These are phyloP conservation scores for Ceratobasidium sp. DNA, from an alignment of 1,284 basidiomycete genomes.

Conservation along the genomic window DNA sequence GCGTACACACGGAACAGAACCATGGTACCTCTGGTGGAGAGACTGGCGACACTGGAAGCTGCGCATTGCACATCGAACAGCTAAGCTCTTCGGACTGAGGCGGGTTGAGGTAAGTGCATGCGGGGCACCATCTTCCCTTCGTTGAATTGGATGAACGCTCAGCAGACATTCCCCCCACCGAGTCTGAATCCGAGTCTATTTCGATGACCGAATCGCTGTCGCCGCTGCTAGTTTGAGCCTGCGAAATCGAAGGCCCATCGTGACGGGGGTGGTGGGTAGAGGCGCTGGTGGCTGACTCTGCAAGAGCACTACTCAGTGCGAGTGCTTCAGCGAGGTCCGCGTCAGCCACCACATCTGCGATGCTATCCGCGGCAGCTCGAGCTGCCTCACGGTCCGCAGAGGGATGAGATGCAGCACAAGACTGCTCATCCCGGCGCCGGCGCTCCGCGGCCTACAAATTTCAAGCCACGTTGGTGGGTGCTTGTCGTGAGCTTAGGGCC, in stretches of 20 bases:
- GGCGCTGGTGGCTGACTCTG: constrained; percentile 46
- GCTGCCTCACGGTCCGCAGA: constrained; percentile 33
- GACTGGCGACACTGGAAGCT: constrained; percentile 1
- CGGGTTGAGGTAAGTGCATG: constrained; percentile 42
- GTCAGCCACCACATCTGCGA: constrained; percentile 75
- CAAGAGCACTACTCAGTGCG: constrained; percentile 58
- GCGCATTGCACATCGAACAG: constrained; percentile 28
- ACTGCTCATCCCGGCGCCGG: constrained; percentile 73
- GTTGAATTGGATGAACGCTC: not conserved
- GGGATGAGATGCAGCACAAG: constrained; percentile 59
- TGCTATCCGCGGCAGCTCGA: constrained; percentile 64
- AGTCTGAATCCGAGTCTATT: constrained; percentile 22
- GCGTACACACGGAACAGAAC: constrained; percentile 62
- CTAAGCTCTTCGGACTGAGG: constrained; percentile 9
- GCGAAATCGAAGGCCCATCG: not conserved
- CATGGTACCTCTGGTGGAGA: constrained; percentile 57
- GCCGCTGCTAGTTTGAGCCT: not conserved
- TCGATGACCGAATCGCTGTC: constrained; percentile 5
- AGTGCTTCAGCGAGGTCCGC: constrained; percentile 72
- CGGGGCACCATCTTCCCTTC: constrained; percentile 4
- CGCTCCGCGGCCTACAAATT: constrained; percentile 76
- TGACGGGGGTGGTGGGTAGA: not conserved
- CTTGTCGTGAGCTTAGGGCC: not conserved
- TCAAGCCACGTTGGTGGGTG: not conserved
- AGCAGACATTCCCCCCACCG: not conserved